Evolutionary conservation across 768 basidiomycete genomes (phyloP), one percentile per base, ranked within the genome.

Genomic region (Naganishia friedmannii): DNA sequence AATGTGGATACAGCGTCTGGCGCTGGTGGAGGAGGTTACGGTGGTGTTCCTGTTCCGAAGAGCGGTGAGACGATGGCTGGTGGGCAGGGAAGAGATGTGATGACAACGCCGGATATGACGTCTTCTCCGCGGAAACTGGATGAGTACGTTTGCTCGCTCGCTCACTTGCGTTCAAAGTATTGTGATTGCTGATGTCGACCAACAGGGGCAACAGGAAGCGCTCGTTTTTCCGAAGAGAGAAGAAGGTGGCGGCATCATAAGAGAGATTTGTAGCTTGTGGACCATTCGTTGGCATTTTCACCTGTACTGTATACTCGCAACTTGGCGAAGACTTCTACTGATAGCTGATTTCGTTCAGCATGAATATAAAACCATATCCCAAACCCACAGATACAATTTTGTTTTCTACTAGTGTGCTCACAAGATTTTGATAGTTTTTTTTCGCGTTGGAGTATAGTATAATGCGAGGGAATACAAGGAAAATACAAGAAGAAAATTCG

Each of bases 181-280:
- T 21, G 2, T 4, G n/a, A 39, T 29, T 5, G 42, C 60, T 63
- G 39, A 63, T 45, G 2, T 15, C 0, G 3, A 2, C 15, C 15
- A 23, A 3, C n/a, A 63, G 60, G 60, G 10, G 8, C 26, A 26
- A 21, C 13, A 63, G 60, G 10, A 63, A 63, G 46, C 60, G 42
- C 23, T 63, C 60, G 13, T 42, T 63, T 12, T 45, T 63, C 26
- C 26, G 60, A 13, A 13, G 60, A 26, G 37, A 63, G 39, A 63
- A 63, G 32, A 42, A 63, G 60, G 39, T 42, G 5, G 39, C 60
- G 15, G 60, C 29, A 19, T 63, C 26, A 23, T 21, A 21, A 51
- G 23, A 51, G 48, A 21, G 21, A n/a, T n/a, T 23, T 51, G 48
- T 51, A 51, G 4, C 3, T 51, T 3, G 48, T 23, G 7, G 7